Percentiles rank a stretch among this genome's conserved stretches.
phyloP scores from a whole-genome alignment of 495 filamentous ascomycete species.

The Penicillium subrubescens region DNA sequence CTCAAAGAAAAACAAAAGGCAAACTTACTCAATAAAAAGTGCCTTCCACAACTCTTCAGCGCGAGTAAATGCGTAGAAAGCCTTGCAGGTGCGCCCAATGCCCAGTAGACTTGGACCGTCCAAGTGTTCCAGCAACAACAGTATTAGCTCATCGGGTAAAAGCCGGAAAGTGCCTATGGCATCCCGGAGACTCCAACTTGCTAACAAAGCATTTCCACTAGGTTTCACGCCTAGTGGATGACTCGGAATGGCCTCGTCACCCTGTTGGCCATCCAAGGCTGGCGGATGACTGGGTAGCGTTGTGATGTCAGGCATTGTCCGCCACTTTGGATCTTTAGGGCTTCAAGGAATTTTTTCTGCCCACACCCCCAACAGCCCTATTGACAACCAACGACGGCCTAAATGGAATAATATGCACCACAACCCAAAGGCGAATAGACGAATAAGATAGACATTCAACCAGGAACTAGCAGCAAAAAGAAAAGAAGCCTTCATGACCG shows the following conservation, averaged over 20 bases:
- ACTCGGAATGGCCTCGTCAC: constrained; percentile 57
- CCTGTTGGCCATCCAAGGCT: constrained; percentile 21
- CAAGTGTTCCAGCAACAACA: constrained; percentile 73
- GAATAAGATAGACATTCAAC: background rate
- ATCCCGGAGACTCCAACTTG: constrained; percentile 64
- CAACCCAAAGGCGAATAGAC: constrained; percentile 8
- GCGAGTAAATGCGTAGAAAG: constrained; percentile 83
- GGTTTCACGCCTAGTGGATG: constrained; percentile 90
- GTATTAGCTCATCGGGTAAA: constrained; percentile 81
- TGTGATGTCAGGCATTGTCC: constrained; percentile 38
- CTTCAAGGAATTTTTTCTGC: constrained; percentile 28
- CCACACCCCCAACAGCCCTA: constrained; percentile 6
- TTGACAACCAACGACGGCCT: background rate
- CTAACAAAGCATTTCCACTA: constrained; percentile 78
- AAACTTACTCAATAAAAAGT: constrained; percentile 78
- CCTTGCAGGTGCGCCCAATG: constrained; percentile 83
- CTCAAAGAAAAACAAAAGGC: background rate
- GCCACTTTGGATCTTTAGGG: constrained; percentile 27
- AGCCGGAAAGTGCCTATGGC: constrained; percentile 62
- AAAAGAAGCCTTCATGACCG: background rate
- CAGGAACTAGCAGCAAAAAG: background rate
- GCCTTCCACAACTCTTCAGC: constrained; percentile 91
- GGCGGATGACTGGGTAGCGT: constrained; percentile 26
- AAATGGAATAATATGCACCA: background rate
- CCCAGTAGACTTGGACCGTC: constrained; percentile 62